Conservation (phyloP, 2,329 filamentous ascomycete genomes). For the Talaromyces sp. region DNA sequence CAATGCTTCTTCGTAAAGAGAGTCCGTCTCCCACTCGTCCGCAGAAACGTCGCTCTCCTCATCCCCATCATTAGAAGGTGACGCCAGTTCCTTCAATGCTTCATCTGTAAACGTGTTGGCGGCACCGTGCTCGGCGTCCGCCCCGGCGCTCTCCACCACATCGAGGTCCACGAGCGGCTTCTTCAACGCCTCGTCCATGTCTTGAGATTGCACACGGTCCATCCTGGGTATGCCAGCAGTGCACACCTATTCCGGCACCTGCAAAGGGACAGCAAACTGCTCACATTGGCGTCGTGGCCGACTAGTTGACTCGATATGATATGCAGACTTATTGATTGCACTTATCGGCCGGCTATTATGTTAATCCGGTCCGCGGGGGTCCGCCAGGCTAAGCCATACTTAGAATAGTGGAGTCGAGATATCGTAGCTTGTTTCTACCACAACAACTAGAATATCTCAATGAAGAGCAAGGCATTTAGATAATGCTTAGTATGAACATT, state of each 20-base stretch:
- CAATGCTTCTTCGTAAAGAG: slow-evolving; percentile 59
- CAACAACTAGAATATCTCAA: neutral
- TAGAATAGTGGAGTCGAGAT: neutral
- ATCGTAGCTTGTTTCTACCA: neutral
- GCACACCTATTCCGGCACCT: slow-evolving; percentile 26
- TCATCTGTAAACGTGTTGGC: slow-evolving; percentile 21
- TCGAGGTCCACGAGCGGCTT: slow-evolving; percentile 31
- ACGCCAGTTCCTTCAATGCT: slow-evolving; percentile 22
- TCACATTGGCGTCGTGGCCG: slow-evolving; percentile 24
- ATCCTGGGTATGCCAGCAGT: slow-evolving; percentile 25
- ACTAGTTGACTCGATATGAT: slow-evolving; percentile 19
- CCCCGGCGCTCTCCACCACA: slow-evolving; percentile 22
- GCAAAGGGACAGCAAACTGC: slow-evolving; percentile 19
- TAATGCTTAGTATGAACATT: too few relatives aligned
- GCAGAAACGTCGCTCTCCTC: slow-evolving; percentile 31
- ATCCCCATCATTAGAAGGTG: slow-evolving; percentile 29
- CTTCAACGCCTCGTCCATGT: slow-evolving; percentile 30
- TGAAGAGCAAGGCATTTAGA: too few relatives aligned
- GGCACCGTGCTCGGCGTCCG: slow-evolving; percentile 16
- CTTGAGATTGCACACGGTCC: slow-evolving; percentile 33
- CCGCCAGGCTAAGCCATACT: neutral
- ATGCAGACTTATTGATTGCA: slow-evolving; percentile 4
- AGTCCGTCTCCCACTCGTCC: slow-evolving; percentile 58
- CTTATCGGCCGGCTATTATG: slow-evolving; percentile 6
- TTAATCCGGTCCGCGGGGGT: slow-evolving; percentile 1